These are phyloP conservation scores for Sporothrix dimorphospora DNA, from an alignment of 2,329 filamentous ascomycete species.

Conservation along the genomic window DNA sequence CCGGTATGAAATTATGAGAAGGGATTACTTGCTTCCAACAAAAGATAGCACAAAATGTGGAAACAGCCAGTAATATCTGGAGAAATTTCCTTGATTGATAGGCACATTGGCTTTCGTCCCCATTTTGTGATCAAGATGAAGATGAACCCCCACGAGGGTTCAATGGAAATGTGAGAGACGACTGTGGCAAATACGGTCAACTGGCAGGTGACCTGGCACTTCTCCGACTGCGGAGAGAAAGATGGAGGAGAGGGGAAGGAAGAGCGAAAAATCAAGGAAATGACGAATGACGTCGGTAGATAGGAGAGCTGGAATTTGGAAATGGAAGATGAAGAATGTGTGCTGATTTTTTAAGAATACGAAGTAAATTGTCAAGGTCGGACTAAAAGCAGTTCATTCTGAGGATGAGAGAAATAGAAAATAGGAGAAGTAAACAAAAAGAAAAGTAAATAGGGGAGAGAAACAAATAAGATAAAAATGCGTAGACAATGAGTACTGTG, in stretches of 20 bases:
- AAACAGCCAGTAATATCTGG: background rate
- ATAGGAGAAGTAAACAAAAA: background rate
- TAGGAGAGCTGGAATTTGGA: too few species aligned
- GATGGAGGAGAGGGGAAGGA: background rate
- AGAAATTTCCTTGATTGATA: background rate
- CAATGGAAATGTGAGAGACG: background rate
- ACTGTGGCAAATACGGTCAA: slow-evolving; percentile 7
- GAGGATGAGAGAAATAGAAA: background rate
- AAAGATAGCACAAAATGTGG: too few species aligned
- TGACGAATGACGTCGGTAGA: background rate
- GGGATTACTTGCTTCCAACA: background rate
- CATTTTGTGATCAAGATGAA: background rate
- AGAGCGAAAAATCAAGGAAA: background rate
- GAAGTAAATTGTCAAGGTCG: background rate
- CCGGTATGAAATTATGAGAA: background rate
- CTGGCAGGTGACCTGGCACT: background rate
- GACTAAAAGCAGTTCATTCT: background rate
- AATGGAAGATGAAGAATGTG: background rate
- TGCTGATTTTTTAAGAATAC: background rate
- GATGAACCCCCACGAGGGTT: background rate
- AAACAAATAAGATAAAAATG: background rate
- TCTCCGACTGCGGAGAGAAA: slow-evolving; percentile 6
- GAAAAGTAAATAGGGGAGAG: background rate
- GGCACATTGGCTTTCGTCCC: too few species aligned
- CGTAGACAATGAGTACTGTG: background rate